These are phyloP conservation scores for Amniculicola lignicola DNA, from an alignment of 495 filamentous ascomycete species.

Conservation along the genomic window DNA sequence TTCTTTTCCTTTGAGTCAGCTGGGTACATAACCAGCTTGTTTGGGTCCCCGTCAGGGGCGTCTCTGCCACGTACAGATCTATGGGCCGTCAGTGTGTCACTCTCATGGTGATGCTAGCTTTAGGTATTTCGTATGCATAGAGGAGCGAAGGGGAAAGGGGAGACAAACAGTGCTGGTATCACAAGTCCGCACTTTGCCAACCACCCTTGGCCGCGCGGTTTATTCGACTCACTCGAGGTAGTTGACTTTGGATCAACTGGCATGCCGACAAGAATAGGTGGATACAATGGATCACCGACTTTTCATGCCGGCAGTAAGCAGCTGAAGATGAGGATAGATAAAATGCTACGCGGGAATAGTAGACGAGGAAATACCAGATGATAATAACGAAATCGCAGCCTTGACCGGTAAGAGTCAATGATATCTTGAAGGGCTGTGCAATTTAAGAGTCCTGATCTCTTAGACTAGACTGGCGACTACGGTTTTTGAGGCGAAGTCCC, in stretches of 20 bases:
- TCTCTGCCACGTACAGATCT: constrained; percentile 21
- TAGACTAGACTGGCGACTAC: not conserved
- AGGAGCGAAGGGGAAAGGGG: not conserved
- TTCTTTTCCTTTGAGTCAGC: constrained; percentile 21
- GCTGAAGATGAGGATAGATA: not conserved
- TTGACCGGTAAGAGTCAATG: not conserved
- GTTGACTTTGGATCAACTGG: constrained; percentile 12
- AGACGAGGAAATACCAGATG: not conserved
- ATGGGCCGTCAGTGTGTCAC: not conserved
- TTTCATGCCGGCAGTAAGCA: constrained; percentile 2
- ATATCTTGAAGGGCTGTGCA: not conserved
- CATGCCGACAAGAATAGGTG: constrained; percentile 12
- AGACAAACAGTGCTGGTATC: constrained; percentile 21
- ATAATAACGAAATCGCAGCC: not conserved
- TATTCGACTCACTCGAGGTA: constrained; percentile 15
- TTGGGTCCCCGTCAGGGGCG: constrained; percentile 11
- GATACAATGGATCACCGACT: constrained; percentile 8
- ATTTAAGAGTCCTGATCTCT: not conserved
- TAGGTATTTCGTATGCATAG: not conserved
- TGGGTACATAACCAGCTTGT: constrained; percentile 9
- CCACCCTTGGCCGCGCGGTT: constrained; percentile 4
- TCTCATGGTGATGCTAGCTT: not conserved
- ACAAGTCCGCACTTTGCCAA: constrained; percentile 20
- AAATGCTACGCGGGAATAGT: not conserved
- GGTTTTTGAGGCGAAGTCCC: not conserved